Evolutionary conservation across 495 filamentous ascomycete species (phyloP), one percentile per base, ranked within the genome.

Genomic region (Thozetella sp.): DNA sequence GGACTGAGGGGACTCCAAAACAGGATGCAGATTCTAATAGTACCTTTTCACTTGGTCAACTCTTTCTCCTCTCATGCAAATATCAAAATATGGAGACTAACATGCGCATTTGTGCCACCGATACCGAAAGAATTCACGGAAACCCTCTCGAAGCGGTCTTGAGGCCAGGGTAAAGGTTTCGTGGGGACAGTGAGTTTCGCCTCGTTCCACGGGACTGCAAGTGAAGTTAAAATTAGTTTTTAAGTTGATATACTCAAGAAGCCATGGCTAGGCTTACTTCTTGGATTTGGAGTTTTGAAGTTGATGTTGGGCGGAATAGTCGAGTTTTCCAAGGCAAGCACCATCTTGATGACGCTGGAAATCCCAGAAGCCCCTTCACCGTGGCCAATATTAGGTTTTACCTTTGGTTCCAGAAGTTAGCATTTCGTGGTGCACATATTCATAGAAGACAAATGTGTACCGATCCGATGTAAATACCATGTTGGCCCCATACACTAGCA

Each of bases 361-460:
- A 87, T 68, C 9, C 84, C 83, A 55, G 74, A 73, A 0, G 80
- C 65, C 0, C 71, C 79, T 64, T 84, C 82, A 2, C 71, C 48
- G 57, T 86, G 83, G 0, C 83, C 80, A 15, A 83, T 70, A 51
- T 82, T 81, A 0, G 73, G 71, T 58, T 86, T 86, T 0, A 83
- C 63, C 0, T 58, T 19, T 26, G 58, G 17, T 10, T 27, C 30
- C 20, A 55, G 2, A 10, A 57, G 57, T 15, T 61, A 48, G 22
- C 27, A 53, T 17, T 67, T 55, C 2, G 60, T 59, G 13, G 25
- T 6, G 1, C 64, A 55, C 2, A 72, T 53, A 11, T 6, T 6
- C 15, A 37, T 6, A 6, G 15, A 37, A 37, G 15, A 15, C 15
- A 6, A 6, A 37, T 6, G 15, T 15, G 15, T 37, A 37, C 30